Conservation (phyloP, 805 yeast species). For the Saccharomycopsis olivae region DNA sequence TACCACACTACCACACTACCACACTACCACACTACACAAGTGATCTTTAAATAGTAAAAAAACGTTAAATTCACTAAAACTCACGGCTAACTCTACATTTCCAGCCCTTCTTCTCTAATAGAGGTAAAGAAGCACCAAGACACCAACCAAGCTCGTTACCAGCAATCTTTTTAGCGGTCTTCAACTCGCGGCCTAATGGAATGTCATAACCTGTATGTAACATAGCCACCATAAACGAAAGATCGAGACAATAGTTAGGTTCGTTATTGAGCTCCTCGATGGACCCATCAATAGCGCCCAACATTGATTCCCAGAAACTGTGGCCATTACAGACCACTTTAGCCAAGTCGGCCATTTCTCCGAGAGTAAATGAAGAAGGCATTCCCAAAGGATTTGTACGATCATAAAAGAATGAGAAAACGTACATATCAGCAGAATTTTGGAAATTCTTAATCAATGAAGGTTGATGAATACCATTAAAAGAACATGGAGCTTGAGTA, state of each 20-base stretch:
- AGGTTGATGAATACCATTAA: constrained; percentile 97
- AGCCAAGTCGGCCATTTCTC: constrained; percentile 76
- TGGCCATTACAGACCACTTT: constrained; percentile 80
- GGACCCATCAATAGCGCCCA: constrained; percentile 59
- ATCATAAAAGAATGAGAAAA: constrained; percentile 93
- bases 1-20: no score
- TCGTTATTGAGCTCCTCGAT: constrained; percentile 56
- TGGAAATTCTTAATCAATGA: constrained; percentile 72
- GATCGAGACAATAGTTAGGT: constrained; percentile 91
- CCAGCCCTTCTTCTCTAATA: constrained; percentile 70
- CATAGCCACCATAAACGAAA: constrained; percentile 81
- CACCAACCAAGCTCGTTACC: constrained; percentile 97
- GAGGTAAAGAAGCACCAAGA: constrained; percentile 91
- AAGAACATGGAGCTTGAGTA: constrained; percentile 73
- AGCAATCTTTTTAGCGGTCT: constrained; percentile 82
- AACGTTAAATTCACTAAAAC: background rate
- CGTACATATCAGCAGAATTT: constrained; percentile 63
- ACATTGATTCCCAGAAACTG: constrained; percentile 55
- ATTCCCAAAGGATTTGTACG: constrained; percentile 89
- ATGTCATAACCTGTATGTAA: constrained; percentile 96
- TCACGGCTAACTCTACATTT: constrained; percentile 31
- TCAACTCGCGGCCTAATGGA: constrained; percentile 79
- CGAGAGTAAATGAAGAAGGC: constrained; percentile 81
- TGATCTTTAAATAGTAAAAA: no score
- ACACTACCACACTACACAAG: constrained; percentile 6